A percentile compares a stretch with the other conserved stretches of the same genome.
Evolutionary conservation across 306 rosid genomes (phyloP).

Genomic region (Luffa acutangula): DNA sequence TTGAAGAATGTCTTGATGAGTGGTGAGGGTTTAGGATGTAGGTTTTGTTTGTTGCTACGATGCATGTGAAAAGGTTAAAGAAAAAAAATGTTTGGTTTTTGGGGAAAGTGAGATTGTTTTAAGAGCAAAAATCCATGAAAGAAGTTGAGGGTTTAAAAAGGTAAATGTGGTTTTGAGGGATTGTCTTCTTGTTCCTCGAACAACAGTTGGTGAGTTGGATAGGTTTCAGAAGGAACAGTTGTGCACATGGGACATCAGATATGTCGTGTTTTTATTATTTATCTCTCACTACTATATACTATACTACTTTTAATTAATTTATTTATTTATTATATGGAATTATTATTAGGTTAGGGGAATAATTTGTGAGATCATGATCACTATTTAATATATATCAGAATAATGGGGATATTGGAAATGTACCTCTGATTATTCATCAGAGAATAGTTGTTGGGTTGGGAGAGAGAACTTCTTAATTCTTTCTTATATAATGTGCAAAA

Average conservation of each 20-base stretch:
- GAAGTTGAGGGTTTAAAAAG: background rate
- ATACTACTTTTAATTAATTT: background rate
- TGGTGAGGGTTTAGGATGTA: conserved; percentile 16
- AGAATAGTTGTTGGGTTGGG: conserved; percentile 5
- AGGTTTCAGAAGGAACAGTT: background rate
- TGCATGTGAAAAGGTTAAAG: conserved; percentile 31
- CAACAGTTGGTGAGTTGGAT: conserved; percentile 6
- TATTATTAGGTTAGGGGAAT: conserved; percentile 5
- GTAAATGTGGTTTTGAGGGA: background rate
- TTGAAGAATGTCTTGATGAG: conserved; percentile 27
- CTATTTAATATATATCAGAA: background rate
- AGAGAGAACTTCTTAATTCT: background rate
- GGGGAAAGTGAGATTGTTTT: conserved; percentile 24
- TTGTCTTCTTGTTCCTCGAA: conserved; percentile 9
- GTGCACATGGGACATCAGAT: conserved; percentile 11
- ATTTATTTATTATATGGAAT: background rate
- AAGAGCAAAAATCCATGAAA: background rate
- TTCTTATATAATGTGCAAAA: background rate
- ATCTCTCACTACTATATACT: background rate
- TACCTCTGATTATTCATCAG: background rate
- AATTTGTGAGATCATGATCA: conserved; percentile 8
- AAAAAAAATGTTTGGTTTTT: background rate
- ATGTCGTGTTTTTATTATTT: background rate
- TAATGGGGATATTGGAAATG: conserved; percentile 2
- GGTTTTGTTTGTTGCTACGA: conserved; percentile 29